A percentile compares a stretch with the other conserved stretches of the same genome.
These are phyloP conservation scores for Jasminum sambac DNA, from an alignment of 257 asterid genomes.

Conservation along the genomic window DNA sequence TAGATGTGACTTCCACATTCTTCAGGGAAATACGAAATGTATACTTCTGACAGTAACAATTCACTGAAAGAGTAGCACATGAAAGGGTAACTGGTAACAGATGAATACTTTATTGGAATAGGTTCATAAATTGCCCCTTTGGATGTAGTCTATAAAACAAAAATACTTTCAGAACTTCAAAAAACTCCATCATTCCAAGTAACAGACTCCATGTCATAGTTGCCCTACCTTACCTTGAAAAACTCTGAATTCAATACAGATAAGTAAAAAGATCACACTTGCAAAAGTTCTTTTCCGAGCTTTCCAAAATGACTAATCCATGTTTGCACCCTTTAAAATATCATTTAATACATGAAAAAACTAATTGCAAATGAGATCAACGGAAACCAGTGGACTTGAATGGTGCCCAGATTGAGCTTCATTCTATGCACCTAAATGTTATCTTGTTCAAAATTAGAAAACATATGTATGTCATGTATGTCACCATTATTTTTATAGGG, in stretches of 20 bases:
- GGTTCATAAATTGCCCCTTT: background rate
- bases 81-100: background rate
- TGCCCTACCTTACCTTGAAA: background rate
- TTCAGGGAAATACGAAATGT: background rate
- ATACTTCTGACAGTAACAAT: background rate
- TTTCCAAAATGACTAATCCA: background rate
- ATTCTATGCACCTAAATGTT: background rate
- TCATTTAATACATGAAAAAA: background rate
- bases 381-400: background rate
- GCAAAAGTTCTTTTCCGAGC: background rate
- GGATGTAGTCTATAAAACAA: background rate
- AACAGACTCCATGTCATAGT: background rate
- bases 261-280: constrained; percentile 1
- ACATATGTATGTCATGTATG: too few relatives aligned
- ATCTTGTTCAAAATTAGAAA: background rate
- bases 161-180: background rate
- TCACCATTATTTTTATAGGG: too few relatives aligned
- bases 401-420: constrained; percentile 1
- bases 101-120: background rate
- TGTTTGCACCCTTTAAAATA: background rate
- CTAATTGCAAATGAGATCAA: background rate
- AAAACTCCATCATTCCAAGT: background rate
- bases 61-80: background rate
- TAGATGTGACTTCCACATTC: background rate
- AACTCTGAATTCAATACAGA: too few relatives aligned